phyloP scores from a whole-genome alignment of 75 land plant species.

The Selaginella moellendorffii region DNA sequence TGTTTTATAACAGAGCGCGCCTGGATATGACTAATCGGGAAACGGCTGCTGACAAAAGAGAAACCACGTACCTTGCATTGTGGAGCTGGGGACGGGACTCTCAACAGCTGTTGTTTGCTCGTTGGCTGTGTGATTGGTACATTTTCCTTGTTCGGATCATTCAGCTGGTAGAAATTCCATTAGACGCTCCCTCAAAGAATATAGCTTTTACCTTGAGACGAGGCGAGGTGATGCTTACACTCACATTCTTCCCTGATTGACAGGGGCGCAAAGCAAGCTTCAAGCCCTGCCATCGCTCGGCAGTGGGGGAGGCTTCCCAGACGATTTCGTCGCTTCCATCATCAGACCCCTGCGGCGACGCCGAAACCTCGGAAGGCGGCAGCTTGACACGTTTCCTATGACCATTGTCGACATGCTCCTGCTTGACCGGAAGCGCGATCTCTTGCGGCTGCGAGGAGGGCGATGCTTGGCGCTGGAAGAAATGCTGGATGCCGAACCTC shows the following conservation, averaged over 20 bases:
- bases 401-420: not conserved
- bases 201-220: not conserved
- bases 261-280: conserved; percentile 4
- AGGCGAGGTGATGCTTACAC: not conserved
- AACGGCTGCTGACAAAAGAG: too few species aligned
- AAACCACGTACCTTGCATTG: not conserved
- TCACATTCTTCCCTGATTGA: not conserved
- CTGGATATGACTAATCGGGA: not conserved
- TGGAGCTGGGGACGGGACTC: conserved; percentile 12
- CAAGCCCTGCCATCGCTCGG: conserved; percentile 34
- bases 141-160: too few species aligned
- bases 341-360: conserved; percentile 53
- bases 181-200: too few species aligned
- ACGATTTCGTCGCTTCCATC: conserved; percentile 67
- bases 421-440: too few species aligned
- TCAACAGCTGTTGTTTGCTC: too few species aligned
- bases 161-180: too few species aligned
- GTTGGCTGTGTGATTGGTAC: too few species aligned
- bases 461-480: conserved; percentile 42
- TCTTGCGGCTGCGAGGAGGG: not conserved
- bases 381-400: conserved; percentile 36
- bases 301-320: conserved; percentile 64
- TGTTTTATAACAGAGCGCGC: not conserved
- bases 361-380: conserved; percentile 50
- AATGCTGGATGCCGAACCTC: conserved; percentile 62